Conservation (phyloP, 371 early-diverging fungal genomes). For the Lichtheimia ramosa region DNA sequence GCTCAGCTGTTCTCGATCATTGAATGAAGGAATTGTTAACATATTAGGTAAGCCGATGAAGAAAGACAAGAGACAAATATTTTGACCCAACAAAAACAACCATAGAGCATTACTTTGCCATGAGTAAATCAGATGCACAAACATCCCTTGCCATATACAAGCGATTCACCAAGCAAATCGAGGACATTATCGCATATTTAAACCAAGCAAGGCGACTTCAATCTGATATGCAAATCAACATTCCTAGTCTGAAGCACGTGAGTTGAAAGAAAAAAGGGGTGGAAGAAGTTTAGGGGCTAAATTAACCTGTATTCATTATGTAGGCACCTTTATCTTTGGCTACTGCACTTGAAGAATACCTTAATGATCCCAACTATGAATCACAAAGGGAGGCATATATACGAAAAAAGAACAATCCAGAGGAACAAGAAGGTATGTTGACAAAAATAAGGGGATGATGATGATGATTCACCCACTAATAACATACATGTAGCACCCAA, state of each 20-base stretch:
- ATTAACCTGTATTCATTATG: constrained; percentile 1
- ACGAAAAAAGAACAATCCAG: constrained; percentile 32
- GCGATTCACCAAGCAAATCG: constrained; percentile 82
- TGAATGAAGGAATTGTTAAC: constrained; percentile 92
- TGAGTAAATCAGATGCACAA: constrained; percentile 78
- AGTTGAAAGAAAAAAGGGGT: neutral
- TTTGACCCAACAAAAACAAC: neutral
- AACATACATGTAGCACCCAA: neutral
- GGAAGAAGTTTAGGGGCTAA: neutral
- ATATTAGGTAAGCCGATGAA: constrained; percentile 64
- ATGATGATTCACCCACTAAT: neutral
- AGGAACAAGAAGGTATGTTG: neutral
- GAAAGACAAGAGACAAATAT: neutral
- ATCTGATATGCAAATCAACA: constrained; percentile 68
- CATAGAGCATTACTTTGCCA: constrained; percentile 82
- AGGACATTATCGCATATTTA: constrained; percentile 77
- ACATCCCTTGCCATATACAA: constrained; percentile 89
- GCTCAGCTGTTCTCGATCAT: constrained; percentile 80
- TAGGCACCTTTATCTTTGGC: constrained; percentile 87
- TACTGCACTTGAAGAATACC: constrained; percentile 84
- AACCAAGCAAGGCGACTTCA: constrained; percentile 75
- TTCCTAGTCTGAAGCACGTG: constrained; percentile 87
- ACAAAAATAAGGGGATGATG: neutral
- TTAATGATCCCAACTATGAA: constrained; percentile 73
- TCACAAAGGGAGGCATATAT: constrained; percentile 40